Base-by-base conservation (phyloP, 768 basidiomycete genomes). In the Termitomyces sp. region DNA sequence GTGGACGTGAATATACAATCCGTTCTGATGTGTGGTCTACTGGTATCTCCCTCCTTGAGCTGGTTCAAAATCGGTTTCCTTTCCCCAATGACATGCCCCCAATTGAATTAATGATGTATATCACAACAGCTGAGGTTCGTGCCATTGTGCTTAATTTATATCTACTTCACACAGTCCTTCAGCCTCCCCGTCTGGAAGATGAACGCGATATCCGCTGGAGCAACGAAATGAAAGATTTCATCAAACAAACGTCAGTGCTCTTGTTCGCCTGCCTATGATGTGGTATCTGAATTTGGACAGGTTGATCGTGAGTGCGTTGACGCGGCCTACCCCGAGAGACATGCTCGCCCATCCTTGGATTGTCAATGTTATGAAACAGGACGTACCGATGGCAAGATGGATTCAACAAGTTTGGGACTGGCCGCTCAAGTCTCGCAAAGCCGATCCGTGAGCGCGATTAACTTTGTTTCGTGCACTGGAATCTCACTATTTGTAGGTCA, bases 1-100 rank as follows among this genome's bases (percentile, higher is more conserved):
- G 86, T 64, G 96, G 96, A 5, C 82, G 88, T 55, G 85, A 89
- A 62, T 99, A 97, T 70, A 92, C 92, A 32, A 96, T 97, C 66
- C 86, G 92, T 57, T 92, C 95, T 37, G 95, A 99, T 69, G 95
- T 99, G 24, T 99, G 97, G 97, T 98, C 95, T 0, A 89, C 94
- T 14, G 97, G 96, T 24, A 88, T 99, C 46, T 91, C 94, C 0
- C 79, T 99, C 34, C 81, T 98, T 63, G 97, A 98, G 73, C 83
- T 99, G 24, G 90, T 95, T 5, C 84, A 92, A 67, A 97, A 96
- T 65, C 85, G 90, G 42, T 98, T 97, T 78, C 97, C 97, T 10
- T 98, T 97, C 76, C 90, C 94, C 2, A 85, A 82, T 37, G 93
- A 97, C 67, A 78, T 97, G 29, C 86, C 92, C 5, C 86, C 92